Conservation (phyloP, 176 grass and related monocot species). For the Urochloa ruziziensis region DNA sequence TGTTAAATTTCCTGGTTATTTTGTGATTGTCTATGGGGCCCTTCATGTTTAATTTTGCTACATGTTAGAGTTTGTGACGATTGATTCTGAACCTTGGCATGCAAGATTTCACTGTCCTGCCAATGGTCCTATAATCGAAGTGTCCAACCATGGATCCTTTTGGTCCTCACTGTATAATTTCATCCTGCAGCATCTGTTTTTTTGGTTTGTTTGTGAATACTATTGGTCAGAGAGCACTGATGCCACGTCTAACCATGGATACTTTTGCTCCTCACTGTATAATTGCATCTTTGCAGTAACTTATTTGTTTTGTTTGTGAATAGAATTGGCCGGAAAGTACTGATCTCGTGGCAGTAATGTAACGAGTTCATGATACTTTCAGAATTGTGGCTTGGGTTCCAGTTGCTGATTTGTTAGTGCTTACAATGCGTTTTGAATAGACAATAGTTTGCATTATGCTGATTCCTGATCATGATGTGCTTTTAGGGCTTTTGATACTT, state of each 20-base stretch:
- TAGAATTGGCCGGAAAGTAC: background rate
- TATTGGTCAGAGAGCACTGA: background rate
- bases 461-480: no score
- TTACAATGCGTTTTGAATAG: background rate
- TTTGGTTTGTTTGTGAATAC: background rate
- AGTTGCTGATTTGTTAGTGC: background rate
- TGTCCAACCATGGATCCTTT: background rate
- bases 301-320: background rate
- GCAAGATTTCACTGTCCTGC: background rate
- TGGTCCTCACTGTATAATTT: background rate
- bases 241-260: no score
- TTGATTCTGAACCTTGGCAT: background rate
- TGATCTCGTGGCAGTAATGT: background rate
- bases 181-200: background rate
- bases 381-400: background rate
- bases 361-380: background rate
- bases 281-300: background rate
- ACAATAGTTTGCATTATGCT: no score
- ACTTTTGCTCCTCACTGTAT: background rate
- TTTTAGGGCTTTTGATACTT: background rate
- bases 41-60: background rate
- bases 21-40: background rate
- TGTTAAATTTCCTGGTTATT: background rate
- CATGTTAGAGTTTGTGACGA: background rate
- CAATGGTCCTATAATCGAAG: background rate